Conservation (phyloP, 306 rosid genomes). For the Medicago arabica region DNA sequence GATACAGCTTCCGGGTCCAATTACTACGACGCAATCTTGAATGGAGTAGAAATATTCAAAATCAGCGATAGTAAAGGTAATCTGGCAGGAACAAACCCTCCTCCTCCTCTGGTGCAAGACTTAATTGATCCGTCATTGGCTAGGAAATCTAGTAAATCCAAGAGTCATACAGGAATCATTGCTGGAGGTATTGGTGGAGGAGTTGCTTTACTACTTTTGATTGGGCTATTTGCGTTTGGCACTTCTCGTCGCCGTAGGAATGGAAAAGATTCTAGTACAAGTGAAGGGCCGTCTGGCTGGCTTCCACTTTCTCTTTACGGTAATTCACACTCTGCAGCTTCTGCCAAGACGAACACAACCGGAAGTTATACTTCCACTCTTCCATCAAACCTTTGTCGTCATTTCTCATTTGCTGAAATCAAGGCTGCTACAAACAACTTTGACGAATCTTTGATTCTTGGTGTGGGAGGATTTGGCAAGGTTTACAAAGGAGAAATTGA, state of each 20-base stretch:
- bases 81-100: constrained; percentile 85
- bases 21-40: constrained; percentile 67
- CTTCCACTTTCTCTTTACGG: constrained; percentile 96
- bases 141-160: constrained; percentile 51
- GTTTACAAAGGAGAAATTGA: constrained; percentile 94
- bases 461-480: constrained; percentile 99
- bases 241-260: constrained; percentile 54
- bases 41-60: constrained; percentile 92
- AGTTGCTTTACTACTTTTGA: constrained; percentile 55
- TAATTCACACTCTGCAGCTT: constrained; percentile 85
- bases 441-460: constrained; percentile 87
- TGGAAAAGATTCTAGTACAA: constrained; percentile 68
- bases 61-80: constrained; percentile 56
- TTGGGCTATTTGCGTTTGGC: constrained; percentile 61
- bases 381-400: constrained; percentile 95
- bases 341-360: constrained; percentile 93
- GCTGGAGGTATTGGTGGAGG: constrained; percentile 82
- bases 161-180: constrained; percentile 63
- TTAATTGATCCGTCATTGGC: constrained; percentile 59
- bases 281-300: constrained; percentile 99
- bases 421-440: constrained; percentile 89
- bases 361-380: constrained; percentile 90
- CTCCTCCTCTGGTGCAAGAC: constrained; percentile 62
- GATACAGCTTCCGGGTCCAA: constrained; percentile 14
- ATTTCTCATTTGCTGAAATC: constrained; percentile 97